Evolutionary conservation across 164 flowering plant species (phyloP), one percentile per base, ranked within the genome.

Genomic region (Umbilicus rupestris): DNA sequence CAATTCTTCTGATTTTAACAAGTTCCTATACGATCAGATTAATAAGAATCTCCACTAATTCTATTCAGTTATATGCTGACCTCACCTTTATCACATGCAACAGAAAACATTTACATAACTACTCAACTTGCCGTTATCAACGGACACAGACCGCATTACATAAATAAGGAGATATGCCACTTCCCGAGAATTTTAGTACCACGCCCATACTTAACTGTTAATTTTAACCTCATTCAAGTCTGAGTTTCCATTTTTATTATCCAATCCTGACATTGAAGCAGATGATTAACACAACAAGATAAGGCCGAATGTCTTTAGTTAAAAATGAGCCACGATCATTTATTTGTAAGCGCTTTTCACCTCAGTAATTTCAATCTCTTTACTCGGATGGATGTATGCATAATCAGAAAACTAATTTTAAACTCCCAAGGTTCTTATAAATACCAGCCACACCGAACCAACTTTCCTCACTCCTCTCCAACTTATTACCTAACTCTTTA

Each of bases 401-500:
- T 47, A n/a, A n/a, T n/a, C n/a, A n/a, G n/a, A n/a, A n/a, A n/a
- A n/a, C n/a, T n/a, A n/a, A n/a, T 47, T 47, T 47, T n/a, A 47
- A 47, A 47, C 28, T 11, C 3, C 44, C 44, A 5, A 62, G 22
- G n/a, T n/a, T 41, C 47, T 63, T 67, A 67, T 67, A 67, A 67
- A 67, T 57, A 67, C 49, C 39, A 16, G 41, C 50, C 64, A 57
- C 39, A 17, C 2, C 44, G 19, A 39, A 45, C 58, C 37, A 50
- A 39, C 55, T 59, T 68, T 41, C 39, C 24, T 26, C 64, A 68
- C 47, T 58, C 47, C 22, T 68, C 59, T 45, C 47, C 29, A 35
- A 26, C 1, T 10, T 15, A 30, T 19, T 7, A 33, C 5, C 10
- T 24, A 55, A 41, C 33, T 16, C 17, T 24, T 37, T 42, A 44